Percentiles rank a stretch among this genome's conserved stretches.
phyloP scores from a whole-genome alignment of 2,329 filamentous ascomycete genomes.

The Kalaharituber pfeilii region DNA sequence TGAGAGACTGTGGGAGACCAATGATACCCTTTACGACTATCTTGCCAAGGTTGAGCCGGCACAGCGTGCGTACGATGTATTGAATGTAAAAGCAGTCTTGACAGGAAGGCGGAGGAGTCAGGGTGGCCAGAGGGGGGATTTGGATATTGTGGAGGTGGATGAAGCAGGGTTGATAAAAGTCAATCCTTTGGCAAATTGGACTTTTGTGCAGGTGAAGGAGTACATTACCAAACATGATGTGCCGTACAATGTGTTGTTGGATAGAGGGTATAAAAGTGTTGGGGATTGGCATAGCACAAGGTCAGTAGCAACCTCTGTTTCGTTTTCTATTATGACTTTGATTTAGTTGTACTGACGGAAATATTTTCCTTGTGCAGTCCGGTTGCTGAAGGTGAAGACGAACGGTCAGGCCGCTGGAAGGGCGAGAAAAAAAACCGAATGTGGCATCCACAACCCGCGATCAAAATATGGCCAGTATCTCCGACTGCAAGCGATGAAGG shows the following conservation, averaged over 20 bases:
- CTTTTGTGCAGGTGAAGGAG: conserved; percentile 69
- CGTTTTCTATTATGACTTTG: too few relatives aligned
- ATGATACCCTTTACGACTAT: conserved; percentile 88
- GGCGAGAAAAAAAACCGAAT: conserved; percentile 90
- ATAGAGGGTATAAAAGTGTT: conserved; percentile 92
- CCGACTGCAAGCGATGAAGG: conserved; percentile 52
- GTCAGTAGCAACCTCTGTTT: too few relatives aligned
- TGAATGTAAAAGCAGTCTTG: conserved; percentile 75
- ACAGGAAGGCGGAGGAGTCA: conserved; percentile 85
- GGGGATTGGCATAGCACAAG: conserved; percentile 95
- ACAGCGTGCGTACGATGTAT: conserved; percentile 71
- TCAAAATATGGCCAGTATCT: conserved; percentile 81
- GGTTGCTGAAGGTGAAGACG: conserved; percentile 79
- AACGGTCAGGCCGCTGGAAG: conserved; percentile 93
- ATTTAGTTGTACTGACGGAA: too few relatives aligned
- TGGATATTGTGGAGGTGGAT: conserved; percentile 84
- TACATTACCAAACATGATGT: conserved; percentile 78
- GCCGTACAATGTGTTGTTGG: conserved; percentile 81
- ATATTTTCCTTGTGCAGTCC: too few relatives aligned
- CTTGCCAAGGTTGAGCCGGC: conserved; percentile 94
- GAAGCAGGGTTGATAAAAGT: conserved; percentile 88
- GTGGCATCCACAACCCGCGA: conserved; percentile 95
- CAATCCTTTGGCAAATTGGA: conserved; percentile 92
- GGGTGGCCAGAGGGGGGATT: conserved; percentile 74
- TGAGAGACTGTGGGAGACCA: conserved; percentile 63